Evolutionary conservation across 2,329 filamentous ascomycete genomes (phyloP).

Genomic region (Penicillium occitanis): DNA sequence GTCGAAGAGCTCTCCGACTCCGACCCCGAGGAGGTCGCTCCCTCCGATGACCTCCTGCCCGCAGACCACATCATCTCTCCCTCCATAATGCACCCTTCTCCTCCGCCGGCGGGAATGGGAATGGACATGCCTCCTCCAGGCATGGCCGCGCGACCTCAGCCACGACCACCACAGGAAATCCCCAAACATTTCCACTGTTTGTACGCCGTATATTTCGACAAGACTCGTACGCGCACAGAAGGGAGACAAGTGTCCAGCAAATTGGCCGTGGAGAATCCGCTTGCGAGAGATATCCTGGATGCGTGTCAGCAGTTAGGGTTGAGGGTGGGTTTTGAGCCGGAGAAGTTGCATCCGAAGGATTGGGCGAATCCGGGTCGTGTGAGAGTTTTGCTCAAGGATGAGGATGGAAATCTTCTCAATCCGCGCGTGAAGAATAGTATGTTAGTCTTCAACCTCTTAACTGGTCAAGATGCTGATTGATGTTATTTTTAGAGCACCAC

Average conservation of each 20-base stretch:
- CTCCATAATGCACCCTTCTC: conserved; percentile 32
- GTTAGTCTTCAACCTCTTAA: background rate
- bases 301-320: conserved; percentile 71
- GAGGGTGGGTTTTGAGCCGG: conserved; percentile 74
- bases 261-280: conserved; percentile 77
- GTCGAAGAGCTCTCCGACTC: conserved; percentile 93
- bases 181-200: conserved; percentile 81
- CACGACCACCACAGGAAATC: conserved; percentile 53
- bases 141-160: conserved; percentile 35
- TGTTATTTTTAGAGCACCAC: conserved; percentile 65
- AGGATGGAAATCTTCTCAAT: conserved; percentile 52
- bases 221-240: conserved; percentile 62
- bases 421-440: conserved; percentile 63
- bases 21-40: conserved; percentile 85
- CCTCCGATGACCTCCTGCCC: conserved; percentile 57
- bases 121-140: conserved; percentile 28
- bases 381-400: conserved; percentile 67
- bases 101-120: background rate
- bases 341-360: conserved; percentile 91
- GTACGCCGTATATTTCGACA: conserved; percentile 96
- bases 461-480: background rate
- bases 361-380: conserved; percentile 96
- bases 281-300: conserved; percentile 84
- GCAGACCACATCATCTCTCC: conserved; percentile 40
- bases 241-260: conserved; percentile 74